Conservation (phyloP, 2,329 filamentous ascomycete genomes). For the Cadophora malorum region DNA sequence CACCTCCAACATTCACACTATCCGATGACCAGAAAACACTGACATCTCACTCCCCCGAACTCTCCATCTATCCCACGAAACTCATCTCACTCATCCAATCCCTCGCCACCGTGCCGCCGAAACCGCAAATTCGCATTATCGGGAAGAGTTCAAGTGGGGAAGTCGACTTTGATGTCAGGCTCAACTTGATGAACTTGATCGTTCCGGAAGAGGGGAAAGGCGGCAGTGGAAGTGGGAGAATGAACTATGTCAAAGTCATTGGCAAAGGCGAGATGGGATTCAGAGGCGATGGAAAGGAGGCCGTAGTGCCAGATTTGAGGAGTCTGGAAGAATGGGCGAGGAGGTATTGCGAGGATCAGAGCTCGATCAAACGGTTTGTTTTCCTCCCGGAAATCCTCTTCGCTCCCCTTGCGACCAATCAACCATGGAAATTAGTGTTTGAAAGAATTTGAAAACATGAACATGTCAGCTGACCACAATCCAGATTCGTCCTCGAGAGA, state of each 20-base stretch:
- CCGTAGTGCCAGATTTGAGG: conserved; percentile 24
- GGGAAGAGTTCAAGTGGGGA: conserved; percentile 49
- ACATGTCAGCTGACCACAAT: conserved; percentile 46
- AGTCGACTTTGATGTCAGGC: conserved; percentile 59
- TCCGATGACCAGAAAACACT: conserved; percentile 56
- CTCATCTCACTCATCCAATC: conserved; percentile 55
- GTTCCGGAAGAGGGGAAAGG: conserved; percentile 52
- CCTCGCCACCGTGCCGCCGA: conserved; percentile 60
- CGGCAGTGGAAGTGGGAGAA: conserved; percentile 43
- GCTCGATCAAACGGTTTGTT: conserved; percentile 38
- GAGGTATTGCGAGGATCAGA: conserved; percentile 38
- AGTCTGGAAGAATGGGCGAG: conserved; percentile 38
- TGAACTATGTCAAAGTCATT: conserved; percentile 62
- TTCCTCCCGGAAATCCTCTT: too few species aligned
- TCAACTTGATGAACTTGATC: conserved; percentile 61
- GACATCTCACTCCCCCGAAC: conserved; percentile 54
- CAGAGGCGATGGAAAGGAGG: conserved; percentile 47
- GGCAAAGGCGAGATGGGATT: conserved; percentile 56
- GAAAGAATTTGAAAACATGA: neutral
- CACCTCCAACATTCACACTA: conserved; percentile 58
- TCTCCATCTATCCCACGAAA: conserved; percentile 54
- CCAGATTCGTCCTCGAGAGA: conserved; percentile 57
- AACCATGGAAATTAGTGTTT: too few species aligned
- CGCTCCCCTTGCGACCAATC: too few species aligned
- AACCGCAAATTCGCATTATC: conserved; percentile 57